Evolutionary conservation across 2,329 filamentous ascomycete species (phyloP), one percentile per base, ranked within the genome.

Genomic region (Aureobasidium musti): DNA sequence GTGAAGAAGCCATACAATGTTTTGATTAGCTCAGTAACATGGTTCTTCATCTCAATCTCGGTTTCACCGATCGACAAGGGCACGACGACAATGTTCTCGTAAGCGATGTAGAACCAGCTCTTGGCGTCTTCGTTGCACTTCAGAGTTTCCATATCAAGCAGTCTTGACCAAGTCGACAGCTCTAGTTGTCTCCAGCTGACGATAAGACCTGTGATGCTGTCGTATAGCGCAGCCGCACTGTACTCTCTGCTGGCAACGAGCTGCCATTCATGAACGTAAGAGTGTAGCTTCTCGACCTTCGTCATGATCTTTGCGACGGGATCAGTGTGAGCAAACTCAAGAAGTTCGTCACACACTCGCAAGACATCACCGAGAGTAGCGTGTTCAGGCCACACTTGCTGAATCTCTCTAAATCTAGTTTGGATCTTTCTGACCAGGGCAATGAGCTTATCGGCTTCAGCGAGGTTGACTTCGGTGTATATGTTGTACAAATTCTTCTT

Each of bases 31-130:
- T 67, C 66, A 2, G 49, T 63, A 21, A 67, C 66, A 33, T 67
- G 66, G 2, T 54, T 59, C 17, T 49, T 63, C 28, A 66, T 47
- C 52, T 67, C 60, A 5, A 33, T 39, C 26, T 64, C 59, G 1
- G 26, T 41, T 7, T 50, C 23, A 19, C 59, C 59, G 13, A 94
- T 83, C 23, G 86, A 84, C 64, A 91, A 81, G 0, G 93, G 90
- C 11, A 88, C 89, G 3, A 88, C 89, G 71, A 99, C 85, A 49
- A 96, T 86, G 5, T 89, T 91, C 77, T 98, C 92, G 73, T 97
- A 99, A 0, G 94, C 92, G 68, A 98, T 85, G 72, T 97, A 99
- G 89, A 93, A 99, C 95, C 95, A 99, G 19, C 90, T 89, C 72
- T 88, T 89, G 2, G 94, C 92, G 73, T 92, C 89, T 57, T 91